phyloP scores from a whole-genome alignment of 2,329 filamentous ascomycete genomes.

The Pseudonectria foliicola region DNA sequence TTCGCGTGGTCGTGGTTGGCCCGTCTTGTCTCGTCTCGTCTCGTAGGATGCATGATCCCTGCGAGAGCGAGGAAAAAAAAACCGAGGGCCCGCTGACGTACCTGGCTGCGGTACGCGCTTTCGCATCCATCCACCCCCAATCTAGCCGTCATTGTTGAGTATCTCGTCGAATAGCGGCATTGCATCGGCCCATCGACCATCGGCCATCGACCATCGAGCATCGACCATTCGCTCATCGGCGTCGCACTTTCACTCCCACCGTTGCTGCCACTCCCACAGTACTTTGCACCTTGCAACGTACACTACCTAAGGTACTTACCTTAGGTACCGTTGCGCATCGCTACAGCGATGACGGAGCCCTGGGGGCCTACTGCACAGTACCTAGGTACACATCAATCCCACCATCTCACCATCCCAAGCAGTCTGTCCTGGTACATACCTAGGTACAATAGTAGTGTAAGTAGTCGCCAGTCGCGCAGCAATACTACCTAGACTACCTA shows the following conservation, averaged over 20 bases:
- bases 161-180: too few species aligned
- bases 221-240: constrained; percentile 6
- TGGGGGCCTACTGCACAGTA: too few species aligned
- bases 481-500: too few species aligned
- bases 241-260: constrained; percentile 1
- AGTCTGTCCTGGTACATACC: too few species aligned
- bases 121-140: constrained; percentile 16
- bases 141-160: constrained; percentile 6
- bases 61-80: neutral
- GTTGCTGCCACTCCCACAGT: neutral
- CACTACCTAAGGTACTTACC: too few species aligned
- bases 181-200: constrained; percentile 12
- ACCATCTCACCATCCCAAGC: too few species aligned
- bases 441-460: too few species aligned
- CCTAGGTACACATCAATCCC: neutral
- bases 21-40: constrained; percentile 1
- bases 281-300: too few species aligned
- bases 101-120: constrained; percentile 14
- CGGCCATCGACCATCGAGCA: constrained; percentile 9
- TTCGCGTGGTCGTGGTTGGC: constrained; percentile 20
- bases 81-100: constrained; percentile 16
- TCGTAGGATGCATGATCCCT: constrained; percentile 10
- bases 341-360: neutral
- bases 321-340: neutral
- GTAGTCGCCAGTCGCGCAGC: too few species aligned